Conservation (phyloP, 1,284 basidiomycete species). For the Malassezia yamatoensis region DNA sequence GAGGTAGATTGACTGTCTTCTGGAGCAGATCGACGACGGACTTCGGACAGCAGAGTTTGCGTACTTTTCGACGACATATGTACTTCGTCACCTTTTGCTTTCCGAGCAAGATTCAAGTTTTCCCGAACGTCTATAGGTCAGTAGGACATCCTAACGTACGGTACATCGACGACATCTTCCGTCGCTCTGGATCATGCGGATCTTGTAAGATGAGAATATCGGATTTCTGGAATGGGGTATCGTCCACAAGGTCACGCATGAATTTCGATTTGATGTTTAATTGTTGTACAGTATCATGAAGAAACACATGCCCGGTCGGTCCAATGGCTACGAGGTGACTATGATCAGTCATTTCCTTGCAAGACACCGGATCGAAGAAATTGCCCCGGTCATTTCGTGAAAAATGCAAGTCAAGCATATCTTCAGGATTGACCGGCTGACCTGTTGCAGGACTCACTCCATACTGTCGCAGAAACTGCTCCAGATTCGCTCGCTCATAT, state of each 20-base stretch:
- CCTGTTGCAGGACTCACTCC: conserved; percentile 78
- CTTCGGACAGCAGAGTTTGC: neutral
- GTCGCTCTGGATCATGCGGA: conserved; percentile 41
- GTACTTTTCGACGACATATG: conserved; percentile 27
- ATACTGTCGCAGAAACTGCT: conserved; percentile 68
- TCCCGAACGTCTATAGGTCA: conserved; percentile 34
- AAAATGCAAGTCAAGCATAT: conserved; percentile 81
- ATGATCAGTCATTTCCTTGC: conserved; percentile 53
- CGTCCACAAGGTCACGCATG: conserved; percentile 69
- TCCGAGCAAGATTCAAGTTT: conserved; percentile 21
- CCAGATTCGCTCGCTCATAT: conserved; percentile 58
- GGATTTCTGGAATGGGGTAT: conserved; percentile 69
- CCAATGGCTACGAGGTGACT: conserved; percentile 49
- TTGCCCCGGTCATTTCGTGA: conserved; percentile 50
- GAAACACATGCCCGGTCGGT: conserved; percentile 68
- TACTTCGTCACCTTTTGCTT: conserved; percentile 20
- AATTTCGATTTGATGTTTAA: conserved; percentile 62
- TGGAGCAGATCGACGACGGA: neutral
- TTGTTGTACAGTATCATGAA: conserved; percentile 60
- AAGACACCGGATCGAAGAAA: conserved; percentile 50
- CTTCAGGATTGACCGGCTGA: conserved; percentile 62
- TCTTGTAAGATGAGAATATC: conserved; percentile 74
- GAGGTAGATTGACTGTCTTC: neutral
- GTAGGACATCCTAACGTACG: conserved; percentile 2
- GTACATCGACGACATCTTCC: conserved; percentile 14